These are phyloP conservation scores for Nectriaceae sp. DNA, from an alignment of 2,329 filamentous ascomycete species.

Conservation along the genomic window DNA sequence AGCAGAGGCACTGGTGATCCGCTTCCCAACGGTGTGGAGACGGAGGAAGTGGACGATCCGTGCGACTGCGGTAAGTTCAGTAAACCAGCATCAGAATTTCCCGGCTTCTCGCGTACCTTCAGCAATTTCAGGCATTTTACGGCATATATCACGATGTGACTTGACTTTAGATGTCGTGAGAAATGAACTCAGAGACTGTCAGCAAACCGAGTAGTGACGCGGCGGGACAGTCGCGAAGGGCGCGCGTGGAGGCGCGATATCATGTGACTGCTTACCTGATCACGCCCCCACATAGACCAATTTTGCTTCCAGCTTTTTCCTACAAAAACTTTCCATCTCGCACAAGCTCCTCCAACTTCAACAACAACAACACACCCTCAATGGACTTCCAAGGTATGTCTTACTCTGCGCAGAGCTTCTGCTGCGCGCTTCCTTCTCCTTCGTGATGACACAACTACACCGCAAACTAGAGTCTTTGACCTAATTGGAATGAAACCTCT, in stretches of 20 bases:
- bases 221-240: background rate
- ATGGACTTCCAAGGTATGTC: too few relatives aligned
- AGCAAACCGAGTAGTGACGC: conserved; percentile 5
- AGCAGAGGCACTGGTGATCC: conserved; percentile 68
- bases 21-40: conserved; percentile 82
- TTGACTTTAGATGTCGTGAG: conserved; percentile 5
- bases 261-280: conserved; percentile 24
- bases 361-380: conserved; percentile 19
- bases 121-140: conserved; percentile 63
- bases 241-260: conserved; percentile 19
- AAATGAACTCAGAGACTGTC: conserved; percentile 1
- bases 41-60: conserved; percentile 84
- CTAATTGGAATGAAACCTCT: conserved; percentile 76
- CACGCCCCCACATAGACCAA: conserved; percentile 21
- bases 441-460: conserved; percentile 82
- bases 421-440: conserved; percentile 25
- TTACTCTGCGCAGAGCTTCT: conserved; percentile 8
- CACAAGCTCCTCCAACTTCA: conserved; percentile 18
- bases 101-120: conserved; percentile 46
- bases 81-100: conserved; percentile 11
- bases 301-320: conserved; percentile 32
- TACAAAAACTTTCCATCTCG: conserved; percentile 23
- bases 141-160: conserved; percentile 17
- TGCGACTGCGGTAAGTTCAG: conserved; percentile 60
- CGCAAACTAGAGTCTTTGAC: conserved; percentile 99